A percentile compares a stretch with the other conserved stretches of the same genome.
Conservation (phyloP, 2,329 filamentous ascomycete species). For the Pestalotiopsis sp. region DNA sequence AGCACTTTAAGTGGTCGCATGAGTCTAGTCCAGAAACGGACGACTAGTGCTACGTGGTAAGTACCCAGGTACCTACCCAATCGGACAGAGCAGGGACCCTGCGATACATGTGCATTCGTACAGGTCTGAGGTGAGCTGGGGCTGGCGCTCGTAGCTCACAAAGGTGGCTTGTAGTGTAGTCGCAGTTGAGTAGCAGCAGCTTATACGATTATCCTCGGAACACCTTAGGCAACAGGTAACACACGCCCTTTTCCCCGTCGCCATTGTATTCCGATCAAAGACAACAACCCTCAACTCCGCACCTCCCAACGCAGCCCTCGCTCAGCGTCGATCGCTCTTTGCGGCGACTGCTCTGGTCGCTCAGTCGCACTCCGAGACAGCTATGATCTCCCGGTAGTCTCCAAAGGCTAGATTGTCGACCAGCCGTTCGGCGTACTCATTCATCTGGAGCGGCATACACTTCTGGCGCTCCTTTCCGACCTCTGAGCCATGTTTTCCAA, state of each 20-base stretch:
- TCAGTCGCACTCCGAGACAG: conserved; percentile 29
- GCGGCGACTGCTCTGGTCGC: conserved; percentile 16
- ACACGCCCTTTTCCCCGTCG: background rate
- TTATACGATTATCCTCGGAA: background rate
- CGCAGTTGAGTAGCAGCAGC: background rate
- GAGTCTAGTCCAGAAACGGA: background rate
- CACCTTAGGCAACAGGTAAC: background rate
- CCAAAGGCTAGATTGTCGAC: conserved; percentile 35
- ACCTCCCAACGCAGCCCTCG: background rate
- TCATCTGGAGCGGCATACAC: conserved; percentile 7
- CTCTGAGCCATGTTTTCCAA: conserved; percentile 59
- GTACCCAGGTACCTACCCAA: background rate
- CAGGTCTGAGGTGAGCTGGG: background rate
- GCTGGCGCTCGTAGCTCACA: background rate
- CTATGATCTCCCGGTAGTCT: conserved; percentile 54
- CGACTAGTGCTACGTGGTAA: background rate
- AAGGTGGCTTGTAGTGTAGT: conserved; percentile 3
- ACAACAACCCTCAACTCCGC: background rate
- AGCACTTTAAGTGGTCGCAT: background rate
- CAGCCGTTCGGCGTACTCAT: conserved; percentile 34
- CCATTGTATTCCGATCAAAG: background rate
- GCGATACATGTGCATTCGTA: background rate
- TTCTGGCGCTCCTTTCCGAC: conserved; percentile 13
- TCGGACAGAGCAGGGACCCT: background rate
- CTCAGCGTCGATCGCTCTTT: background rate